Percentiles rank a stretch among this genome's conserved stretches.
These are phyloP conservation scores for bread wheat (Triticum aestivum) DNA, from an alignment of 176 grass and related monocot species.

Conservation along the genomic window DNA sequence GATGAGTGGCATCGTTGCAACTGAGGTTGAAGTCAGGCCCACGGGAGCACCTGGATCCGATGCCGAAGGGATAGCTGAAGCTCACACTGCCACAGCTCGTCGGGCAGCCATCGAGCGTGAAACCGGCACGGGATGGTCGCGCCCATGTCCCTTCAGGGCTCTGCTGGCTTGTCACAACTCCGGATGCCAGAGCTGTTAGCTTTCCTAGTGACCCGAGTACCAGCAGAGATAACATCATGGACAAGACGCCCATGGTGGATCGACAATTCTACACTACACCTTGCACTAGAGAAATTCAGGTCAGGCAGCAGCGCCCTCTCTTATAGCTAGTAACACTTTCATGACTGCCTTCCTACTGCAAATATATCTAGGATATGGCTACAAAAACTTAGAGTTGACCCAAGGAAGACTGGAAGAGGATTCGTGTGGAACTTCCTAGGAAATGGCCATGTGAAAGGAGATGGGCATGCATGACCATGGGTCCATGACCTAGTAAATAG, in stretches of 20 bases:
- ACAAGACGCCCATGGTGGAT: neutral
- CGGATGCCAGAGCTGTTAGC: neutral
- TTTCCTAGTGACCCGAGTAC: neutral
- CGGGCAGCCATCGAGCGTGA: neutral
- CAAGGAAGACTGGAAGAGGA: neutral
- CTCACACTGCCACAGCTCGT: neutral
- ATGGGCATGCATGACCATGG: no score
- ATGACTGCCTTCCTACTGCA: neutral
- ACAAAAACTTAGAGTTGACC: neutral
- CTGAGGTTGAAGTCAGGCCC: neutral
- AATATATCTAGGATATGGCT: neutral
- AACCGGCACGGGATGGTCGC: neutral
- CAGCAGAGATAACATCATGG: neutral
- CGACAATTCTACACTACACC: neutral
- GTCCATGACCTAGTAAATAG: neutral
- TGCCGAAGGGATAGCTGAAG: neutral
- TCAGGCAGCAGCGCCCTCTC: neutral
- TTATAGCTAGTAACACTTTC: neutral
- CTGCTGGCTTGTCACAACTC: neutral
- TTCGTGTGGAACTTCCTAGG: neutral
- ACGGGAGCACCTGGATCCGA: neutral
- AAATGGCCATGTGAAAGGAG: neutral
- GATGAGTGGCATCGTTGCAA: neutral
- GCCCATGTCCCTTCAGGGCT: neutral
- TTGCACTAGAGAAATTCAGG: constrained; percentile 9